Evolutionary conservation across 2,329 filamentous ascomycete genomes (phyloP).

Genomic region (Botrytis pseudocinerea): DNA sequence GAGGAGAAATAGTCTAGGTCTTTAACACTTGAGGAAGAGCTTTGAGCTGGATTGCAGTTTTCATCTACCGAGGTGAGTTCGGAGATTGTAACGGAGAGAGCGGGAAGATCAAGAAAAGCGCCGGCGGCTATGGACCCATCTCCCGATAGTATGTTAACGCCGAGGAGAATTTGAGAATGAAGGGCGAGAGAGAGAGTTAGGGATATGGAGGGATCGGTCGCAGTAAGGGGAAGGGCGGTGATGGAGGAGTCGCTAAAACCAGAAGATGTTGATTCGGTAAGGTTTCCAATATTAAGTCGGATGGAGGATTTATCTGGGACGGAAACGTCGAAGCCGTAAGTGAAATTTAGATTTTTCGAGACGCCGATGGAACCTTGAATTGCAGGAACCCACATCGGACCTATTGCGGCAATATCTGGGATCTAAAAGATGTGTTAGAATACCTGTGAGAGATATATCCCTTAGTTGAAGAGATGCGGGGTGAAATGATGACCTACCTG

Average conservation of each 20-base stretch:
- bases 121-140: background rate
- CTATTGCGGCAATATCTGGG: slow-evolving; percentile 5
- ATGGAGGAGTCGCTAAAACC: slow-evolving; percentile 9
- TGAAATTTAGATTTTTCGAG: slow-evolving; percentile 1
- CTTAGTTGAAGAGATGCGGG: background rate
- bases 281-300: slow-evolving; percentile 4
- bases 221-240: slow-evolving; percentile 6
- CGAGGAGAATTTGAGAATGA: slow-evolving; percentile 10
- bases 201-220: background rate
- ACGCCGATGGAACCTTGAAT: slow-evolving; percentile 3
- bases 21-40: background rate
- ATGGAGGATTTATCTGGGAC: slow-evolving; percentile 7
- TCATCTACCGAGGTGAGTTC: slow-evolving; percentile 1
- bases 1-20: background rate
- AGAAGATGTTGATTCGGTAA: background rate
- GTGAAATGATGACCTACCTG: background rate
- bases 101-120: slow-evolving; percentile 15
- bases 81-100: slow-evolving; percentile 8
- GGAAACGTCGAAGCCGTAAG: slow-evolving; percentile 14
- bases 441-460: background rate
- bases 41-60: slow-evolving; percentile 11
- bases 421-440: background rate
- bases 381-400: background rate
- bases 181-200: slow-evolving; percentile 11
- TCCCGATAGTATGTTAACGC: background rate